Conservation (phyloP, 2,329 filamentous ascomycete genomes). For the Chaetomiaceae sp. region DNA sequence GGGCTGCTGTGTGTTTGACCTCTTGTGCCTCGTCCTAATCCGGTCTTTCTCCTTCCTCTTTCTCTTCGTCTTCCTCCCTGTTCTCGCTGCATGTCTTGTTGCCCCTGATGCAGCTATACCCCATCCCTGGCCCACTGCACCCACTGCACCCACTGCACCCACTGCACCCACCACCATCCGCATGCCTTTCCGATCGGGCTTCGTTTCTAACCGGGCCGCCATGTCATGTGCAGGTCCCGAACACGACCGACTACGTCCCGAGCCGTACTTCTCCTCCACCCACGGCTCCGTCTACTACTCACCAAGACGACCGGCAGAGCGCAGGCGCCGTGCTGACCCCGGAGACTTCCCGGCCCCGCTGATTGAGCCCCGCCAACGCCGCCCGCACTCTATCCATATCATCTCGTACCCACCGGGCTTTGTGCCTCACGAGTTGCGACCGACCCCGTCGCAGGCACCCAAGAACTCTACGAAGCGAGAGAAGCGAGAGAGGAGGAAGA, state of each 20-base stretch:
- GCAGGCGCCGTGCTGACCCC: constrained; percentile 23
- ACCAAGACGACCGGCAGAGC: constrained; percentile 24
- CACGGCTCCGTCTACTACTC: constrained; percentile 30
- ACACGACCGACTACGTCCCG: constrained; percentile 24
- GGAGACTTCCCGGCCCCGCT: constrained; percentile 36
- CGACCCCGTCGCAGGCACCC: constrained; percentile 29
- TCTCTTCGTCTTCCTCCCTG: neutral
- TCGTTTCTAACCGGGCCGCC: constrained; percentile 22
- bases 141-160: no score
- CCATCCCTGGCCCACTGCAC: constrained; percentile 2
- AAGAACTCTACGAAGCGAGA: constrained; percentile 41
- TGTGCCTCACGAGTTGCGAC: constrained; percentile 38
- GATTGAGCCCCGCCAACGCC: constrained; percentile 47
- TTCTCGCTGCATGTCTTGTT: neutral
- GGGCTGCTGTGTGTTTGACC: constrained; percentile 25
- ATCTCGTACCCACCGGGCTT: constrained; percentile 43
- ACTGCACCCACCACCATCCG: neutral
- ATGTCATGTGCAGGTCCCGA: constrained; percentile 26
- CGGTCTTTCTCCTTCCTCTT: neutral
- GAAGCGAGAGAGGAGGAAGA: constrained; percentile 23
- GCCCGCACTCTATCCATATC: constrained; percentile 55
- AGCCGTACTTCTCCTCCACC: constrained; percentile 21
- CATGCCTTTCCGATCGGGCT: constrained; percentile 13
- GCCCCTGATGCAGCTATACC: constrained; percentile 6
- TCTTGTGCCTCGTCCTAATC: neutral